These are phyloP conservation scores for Zopfochytrium polystomum DNA, from an alignment of 371 early-diverging fungal species.

Conservation along the genomic window DNA sequence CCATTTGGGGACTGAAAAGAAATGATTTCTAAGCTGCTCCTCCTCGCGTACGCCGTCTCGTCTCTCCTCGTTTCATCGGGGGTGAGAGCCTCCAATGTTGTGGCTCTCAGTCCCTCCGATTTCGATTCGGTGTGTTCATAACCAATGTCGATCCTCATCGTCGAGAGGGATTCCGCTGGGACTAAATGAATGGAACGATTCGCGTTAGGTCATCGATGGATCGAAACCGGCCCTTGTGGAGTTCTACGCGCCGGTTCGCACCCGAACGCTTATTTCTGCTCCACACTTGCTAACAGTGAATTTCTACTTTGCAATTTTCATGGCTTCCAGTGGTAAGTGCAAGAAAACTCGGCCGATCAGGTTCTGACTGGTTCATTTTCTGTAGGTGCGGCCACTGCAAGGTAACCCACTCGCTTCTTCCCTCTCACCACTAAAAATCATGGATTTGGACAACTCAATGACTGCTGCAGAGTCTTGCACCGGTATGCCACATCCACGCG, in stretches of 20 bases:
- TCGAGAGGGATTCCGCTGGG: too few species aligned
- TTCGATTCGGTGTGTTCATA: conserved; percentile 41
- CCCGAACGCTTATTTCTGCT: conserved; percentile 7
- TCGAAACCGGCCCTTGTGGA: conserved; percentile 46
- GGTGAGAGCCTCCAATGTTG: conserved; percentile 33
- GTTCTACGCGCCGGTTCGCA: conserved; percentile 54
- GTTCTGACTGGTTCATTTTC: background rate
- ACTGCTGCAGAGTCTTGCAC: too few species aligned
- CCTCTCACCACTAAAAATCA: background rate
- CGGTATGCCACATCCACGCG: too few species aligned
- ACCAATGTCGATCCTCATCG: too few species aligned
- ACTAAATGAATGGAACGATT: too few species aligned
- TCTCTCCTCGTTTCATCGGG: too few species aligned
- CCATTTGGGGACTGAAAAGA: too few species aligned
- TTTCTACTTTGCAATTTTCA: background rate
- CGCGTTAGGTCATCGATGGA: conserved; percentile 42
- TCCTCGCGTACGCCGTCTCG: too few species aligned
- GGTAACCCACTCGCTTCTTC: background rate
- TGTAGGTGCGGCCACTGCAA: conserved; percentile 48
- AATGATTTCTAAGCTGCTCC: too few species aligned
- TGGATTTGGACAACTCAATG: background rate
- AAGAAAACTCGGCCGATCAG: background rate
- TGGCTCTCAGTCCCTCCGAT: conserved; percentile 40
- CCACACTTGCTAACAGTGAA: background rate
- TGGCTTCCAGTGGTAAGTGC: conserved; percentile 3